Percentiles rank a stretch among this genome's conserved stretches.
phyloP scores from a whole-genome alignment of 2,329 filamentous ascomycete species.

The Aspergillus quadricinctus region DNA sequence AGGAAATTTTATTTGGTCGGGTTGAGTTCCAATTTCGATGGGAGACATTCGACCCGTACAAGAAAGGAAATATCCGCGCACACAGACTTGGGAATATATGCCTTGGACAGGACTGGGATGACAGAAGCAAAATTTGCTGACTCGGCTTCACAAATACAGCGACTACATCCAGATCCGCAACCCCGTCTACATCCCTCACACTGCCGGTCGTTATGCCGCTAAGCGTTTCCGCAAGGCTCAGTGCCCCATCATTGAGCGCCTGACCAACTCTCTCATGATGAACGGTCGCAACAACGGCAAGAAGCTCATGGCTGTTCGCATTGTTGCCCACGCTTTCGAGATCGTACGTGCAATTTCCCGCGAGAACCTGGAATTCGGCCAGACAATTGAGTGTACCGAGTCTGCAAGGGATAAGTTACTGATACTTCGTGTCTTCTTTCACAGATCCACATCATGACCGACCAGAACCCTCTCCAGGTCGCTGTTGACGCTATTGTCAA shows the following conservation, averaged over 20 bases:
- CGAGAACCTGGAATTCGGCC: neutral
- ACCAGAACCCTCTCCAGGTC: constrained; percentile 99
- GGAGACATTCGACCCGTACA: neutral
- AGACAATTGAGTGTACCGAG: constrained; percentile 1
- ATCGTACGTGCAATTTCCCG: constrained; percentile 68
- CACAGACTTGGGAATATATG: neutral
- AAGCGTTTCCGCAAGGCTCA: constrained; percentile 99
- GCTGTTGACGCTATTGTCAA: constrained; percentile 99
- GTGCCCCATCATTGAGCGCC: constrained; percentile 99
- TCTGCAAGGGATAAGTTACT: constrained; percentile 6
- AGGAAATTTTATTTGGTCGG: constrained; percentile 6
- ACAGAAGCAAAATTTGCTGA: constrained; percentile 26
- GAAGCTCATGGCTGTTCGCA: constrained; percentile 99
- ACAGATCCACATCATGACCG: constrained; percentile 99
- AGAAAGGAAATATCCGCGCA: constrained; percentile 2
- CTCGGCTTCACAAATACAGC: constrained; percentile 50
- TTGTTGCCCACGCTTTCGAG: constrained; percentile 98
- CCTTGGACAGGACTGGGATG: neutral
- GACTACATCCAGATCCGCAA: constrained; percentile 99
- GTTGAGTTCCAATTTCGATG: neutral
- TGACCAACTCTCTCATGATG: constrained; percentile 99
- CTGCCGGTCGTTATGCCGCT: constrained; percentile 94
- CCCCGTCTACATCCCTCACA: constrained; percentile 98
- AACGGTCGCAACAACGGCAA: constrained; percentile 99
- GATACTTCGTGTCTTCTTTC: constrained; percentile 13